Evolutionary conservation across 306 rosid genomes (phyloP).

Genomic region (Quercus ilex): DNA sequence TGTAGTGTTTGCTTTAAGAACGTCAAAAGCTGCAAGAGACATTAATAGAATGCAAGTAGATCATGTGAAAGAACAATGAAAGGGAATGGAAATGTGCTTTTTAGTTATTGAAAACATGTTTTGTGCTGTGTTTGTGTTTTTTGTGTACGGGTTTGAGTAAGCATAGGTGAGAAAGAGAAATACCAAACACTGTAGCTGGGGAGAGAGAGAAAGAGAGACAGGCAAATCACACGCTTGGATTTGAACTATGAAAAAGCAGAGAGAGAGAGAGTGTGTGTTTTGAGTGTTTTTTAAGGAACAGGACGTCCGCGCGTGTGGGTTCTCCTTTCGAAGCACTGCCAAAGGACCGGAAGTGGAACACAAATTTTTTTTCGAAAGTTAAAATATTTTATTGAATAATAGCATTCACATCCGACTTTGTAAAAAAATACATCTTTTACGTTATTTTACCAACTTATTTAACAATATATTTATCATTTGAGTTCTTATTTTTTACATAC

Average conservation of each 20-base stretch:
- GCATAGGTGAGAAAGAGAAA: slow-evolving; percentile 27
- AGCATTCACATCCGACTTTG: too few species aligned
- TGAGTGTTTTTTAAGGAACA: not conserved
- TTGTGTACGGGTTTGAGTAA: slow-evolving; percentile 35
- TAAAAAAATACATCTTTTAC: too few species aligned
- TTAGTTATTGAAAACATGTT: slow-evolving; percentile 14
- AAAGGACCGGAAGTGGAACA: not conserved
- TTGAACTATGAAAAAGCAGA: not conserved
- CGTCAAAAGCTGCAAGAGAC: slow-evolving; percentile 48
- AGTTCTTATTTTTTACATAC: too few species aligned
- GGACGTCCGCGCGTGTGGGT: slow-evolving; percentile 63
- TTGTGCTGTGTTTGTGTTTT: slow-evolving; percentile 19
- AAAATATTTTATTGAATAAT: too few species aligned
- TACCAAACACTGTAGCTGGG: not conserved
- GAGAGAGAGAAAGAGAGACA: slow-evolving; percentile 21
- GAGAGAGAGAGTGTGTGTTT: not conserved
- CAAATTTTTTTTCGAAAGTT: too few species aligned
- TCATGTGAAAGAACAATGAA: slow-evolving; percentile 38
- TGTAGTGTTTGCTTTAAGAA: slow-evolving; percentile 53
- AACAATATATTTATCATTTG: too few species aligned
- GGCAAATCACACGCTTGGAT: slow-evolving; percentile 14
- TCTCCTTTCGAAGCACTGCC: slow-evolving; percentile 30
- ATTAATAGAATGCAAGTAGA: slow-evolving; percentile 37
- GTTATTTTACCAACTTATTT: too few species aligned
- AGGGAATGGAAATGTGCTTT: slow-evolving; percentile 2